Evolutionary conservation across 2,329 filamentous ascomycete species (phyloP), one percentile per base, ranked within the genome.

Genomic region (Colletotrichum sojae): DNA sequence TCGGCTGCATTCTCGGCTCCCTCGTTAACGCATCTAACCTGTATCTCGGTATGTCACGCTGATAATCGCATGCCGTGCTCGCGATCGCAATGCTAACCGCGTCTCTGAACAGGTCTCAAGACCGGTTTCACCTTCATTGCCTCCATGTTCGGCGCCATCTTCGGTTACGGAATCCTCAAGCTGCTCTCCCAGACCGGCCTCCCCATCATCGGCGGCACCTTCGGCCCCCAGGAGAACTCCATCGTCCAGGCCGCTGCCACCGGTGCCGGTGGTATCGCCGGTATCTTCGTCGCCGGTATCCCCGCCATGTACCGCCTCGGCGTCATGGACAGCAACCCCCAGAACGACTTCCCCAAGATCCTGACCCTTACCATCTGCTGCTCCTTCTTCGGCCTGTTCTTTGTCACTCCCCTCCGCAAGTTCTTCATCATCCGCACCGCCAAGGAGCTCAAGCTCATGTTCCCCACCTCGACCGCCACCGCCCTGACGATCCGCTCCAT

Each of bases 381-480:
- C 67, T 88, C 86, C 10, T 90, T 90, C 79, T 91, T 91, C 76
- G 90, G 90, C 4, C 84, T 91, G 69, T 89, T 89, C 76, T 89
- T 90, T 72, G 86, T 86, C 56, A 89, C 88, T 0, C 88, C 89
- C 8, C 83, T 90, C 20, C 87, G 90, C 67, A 90, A 90, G 75
- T 91, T 92, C 81, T 92, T 91, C 81, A 86, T 92, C 77, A 87
- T 91, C 76, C 88, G 90, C 67, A 87, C 91, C 13, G 88, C 88
- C 3, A 83, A 88, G 10, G 88, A 90, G 77, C 79, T 90, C 39
- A 85, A 84, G 65, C 82, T 90, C 52, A 83, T 90, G 64, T 90
- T 90, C 78, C 88, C 88, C 2, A 86, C 87, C 0, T 77, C 88
- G 0, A 88, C 88, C 27, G 89, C 89, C 2, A 89, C 88, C 1